Base-by-base conservation (phyloP, 441 rosid genomes). In the Euphorbia corollata region DNA sequence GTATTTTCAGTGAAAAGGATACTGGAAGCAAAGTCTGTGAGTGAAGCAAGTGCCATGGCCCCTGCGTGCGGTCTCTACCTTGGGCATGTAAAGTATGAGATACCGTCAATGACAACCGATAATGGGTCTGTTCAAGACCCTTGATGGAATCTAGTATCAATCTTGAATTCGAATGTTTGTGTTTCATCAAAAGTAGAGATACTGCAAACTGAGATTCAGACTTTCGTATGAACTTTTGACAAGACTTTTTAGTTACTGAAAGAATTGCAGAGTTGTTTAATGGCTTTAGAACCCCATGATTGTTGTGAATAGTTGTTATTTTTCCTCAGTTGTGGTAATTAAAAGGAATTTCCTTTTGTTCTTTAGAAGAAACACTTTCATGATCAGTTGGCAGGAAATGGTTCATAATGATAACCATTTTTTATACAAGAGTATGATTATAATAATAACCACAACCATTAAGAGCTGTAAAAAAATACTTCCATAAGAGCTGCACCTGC, bases 31-130 rank as follows among this genome's bases (percentile, higher is more conserved):
- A 91, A 83, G 82, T 75, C 86, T 15, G 86, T 89, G 72, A 68
- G 76, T 55, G 90, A 90, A 53, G 80, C 96, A 58, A 87, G 85
- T 77, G 90, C 96, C 22, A 87, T 94, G 99, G 96, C 96, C 53
- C 96, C 97, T n/a, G 92, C 91, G 9, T 73, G 76, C 64, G 93
- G 97, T 73, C 87, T 93, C 61, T 89, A 87, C 81, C 97, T 90
- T 18, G 97, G 84, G 27, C 85, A 74, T 58, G 98, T 93, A 60
- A 88, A 83, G 74, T 90, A 89, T 67, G 93, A 93, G 60, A 76
- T 88, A 13, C 86, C 84, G 27, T 3, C 18, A 4, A 48, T 79
- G 71, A 66, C 41, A 19, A 6, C 43, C 11, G 38, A 45, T 68
- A 69, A 59, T 5, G 10, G 64, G 39, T 20, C 51, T 41, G 6